phyloP scores from a whole-genome alignment of 345 rosid genomes.

The Dipteronia sinensis region DNA sequence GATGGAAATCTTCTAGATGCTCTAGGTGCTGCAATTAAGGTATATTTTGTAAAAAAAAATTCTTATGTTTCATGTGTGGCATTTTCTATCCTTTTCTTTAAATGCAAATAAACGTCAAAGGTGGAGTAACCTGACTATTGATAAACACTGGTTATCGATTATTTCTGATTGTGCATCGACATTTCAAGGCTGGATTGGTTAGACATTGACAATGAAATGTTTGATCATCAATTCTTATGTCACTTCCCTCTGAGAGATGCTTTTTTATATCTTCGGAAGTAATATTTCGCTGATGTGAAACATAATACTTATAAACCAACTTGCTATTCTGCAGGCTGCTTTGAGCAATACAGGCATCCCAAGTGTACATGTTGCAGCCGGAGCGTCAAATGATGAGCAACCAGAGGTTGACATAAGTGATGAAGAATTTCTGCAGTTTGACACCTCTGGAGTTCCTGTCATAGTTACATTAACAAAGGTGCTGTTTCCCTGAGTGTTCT shows the following conservation, averaged over 20 bases:
- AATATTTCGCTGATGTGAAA: background rate
- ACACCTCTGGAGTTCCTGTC: slow-evolving; percentile 73
- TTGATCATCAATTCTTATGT: background rate
- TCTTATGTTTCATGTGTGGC: background rate
- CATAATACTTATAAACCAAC: background rate
- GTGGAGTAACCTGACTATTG: background rate
- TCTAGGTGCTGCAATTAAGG: slow-evolving; percentile 85
- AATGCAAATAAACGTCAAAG: background rate
- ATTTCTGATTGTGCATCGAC: background rate
- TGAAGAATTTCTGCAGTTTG: slow-evolving; percentile 87
- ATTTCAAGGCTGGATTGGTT: background rate
- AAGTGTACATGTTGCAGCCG: slow-evolving; percentile 62
- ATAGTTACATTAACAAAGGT: slow-evolving; percentile 86
- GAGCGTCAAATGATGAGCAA: slow-evolving; percentile 62
- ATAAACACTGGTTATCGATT: background rate
- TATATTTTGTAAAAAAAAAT: slow-evolving; percentile 18
- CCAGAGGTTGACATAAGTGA: slow-evolving; percentile 94
- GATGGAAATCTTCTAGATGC: slow-evolving; percentile 89
- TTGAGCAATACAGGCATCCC: slow-evolving; percentile 91
- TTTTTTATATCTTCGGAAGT: background rate
- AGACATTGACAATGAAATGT: background rate
- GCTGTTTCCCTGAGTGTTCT: background rate
- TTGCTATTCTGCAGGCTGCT: slow-evolving; percentile 66
- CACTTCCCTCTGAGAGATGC: background rate
- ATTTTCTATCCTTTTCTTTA: background rate